Evolutionary conservation across 2,329 filamentous ascomycete genomes (phyloP), one percentile per base, ranked within the genome.

Genomic region (Fusarium marasasianum): DNA sequence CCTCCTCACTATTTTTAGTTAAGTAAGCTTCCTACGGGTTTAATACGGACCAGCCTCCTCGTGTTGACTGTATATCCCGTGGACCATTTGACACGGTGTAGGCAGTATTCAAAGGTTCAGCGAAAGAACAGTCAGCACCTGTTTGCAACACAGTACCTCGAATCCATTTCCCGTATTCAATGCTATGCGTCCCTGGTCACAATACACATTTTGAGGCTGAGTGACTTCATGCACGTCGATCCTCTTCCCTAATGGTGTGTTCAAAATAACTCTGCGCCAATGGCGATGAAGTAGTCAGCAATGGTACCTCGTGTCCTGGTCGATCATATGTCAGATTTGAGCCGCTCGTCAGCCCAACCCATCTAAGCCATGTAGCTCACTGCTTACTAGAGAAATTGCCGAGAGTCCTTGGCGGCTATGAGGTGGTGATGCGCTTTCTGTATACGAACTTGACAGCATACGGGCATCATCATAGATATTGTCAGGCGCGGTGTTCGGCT

Each of bases 241-340:
- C 63, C 24, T 54, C 20, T 24, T 45, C 4, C 9, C 8, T 2
- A 31, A 35, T 26, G 33, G 8, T 26, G 24, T 6, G 8, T 22
- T 20, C 4, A 20, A 18, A 5, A 35, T 8, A n/a, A 15, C 6
- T 6, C 5, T 9, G 7, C 4, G 5, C 33, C 63, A 65, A 41
- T 54, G 20, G 8, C 12, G 10, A 9, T 6, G 12, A 22, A 29
- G 8, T 10, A 45, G 26, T n/a, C 26, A 51, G 57, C n/a, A 29
- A 53, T 15, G 35, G 17, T 35, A 4, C 18, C 24, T 63, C 63
- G 40, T 63, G 33, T 63, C 41, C 12, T 7, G 8, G 45, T 33
- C 29, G 17, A 53, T 63, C 38, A 40, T 63, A 37, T 45, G 38
- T 63, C 63, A 53, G 40, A 54, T 65, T 13, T 65, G 26, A 63